Conservation (phyloP, 352 stramenopile species). For the Pythium brassicae region DNA sequence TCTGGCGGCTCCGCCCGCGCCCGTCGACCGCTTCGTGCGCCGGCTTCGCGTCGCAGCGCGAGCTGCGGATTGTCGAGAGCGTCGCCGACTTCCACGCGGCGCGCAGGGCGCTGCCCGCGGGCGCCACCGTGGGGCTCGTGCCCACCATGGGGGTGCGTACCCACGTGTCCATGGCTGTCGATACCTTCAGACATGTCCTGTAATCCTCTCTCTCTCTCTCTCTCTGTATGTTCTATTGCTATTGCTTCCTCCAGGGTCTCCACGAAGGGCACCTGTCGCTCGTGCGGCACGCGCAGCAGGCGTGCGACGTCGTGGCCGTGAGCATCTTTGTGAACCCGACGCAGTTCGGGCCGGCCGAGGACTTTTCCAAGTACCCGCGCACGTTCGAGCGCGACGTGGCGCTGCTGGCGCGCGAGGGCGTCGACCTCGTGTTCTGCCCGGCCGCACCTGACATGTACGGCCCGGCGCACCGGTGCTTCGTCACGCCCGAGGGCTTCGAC, state of each 20-base stretch:
- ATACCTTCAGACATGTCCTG: no score
- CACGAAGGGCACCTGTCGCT: conserved; percentile 95
- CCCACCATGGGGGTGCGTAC: conserved; percentile 96
- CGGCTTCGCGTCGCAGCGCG: conserved; percentile 9
- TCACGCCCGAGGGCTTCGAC: conserved; percentile 94
- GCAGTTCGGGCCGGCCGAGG: conserved; percentile 97
- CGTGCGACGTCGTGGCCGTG: conserved; percentile 94
- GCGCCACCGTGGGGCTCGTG: conserved; percentile 92
- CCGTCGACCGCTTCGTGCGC: no score
- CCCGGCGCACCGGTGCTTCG: conserved; percentile 81
- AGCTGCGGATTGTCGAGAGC: conserved; percentile 35
- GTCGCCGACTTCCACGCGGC: conserved; percentile 48
- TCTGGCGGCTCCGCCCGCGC: background rate
- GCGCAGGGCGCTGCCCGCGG: conserved; percentile 41
- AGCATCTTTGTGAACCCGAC: conserved; percentile 99
- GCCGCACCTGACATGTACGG: conserved; percentile 87
- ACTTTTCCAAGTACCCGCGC: conserved; percentile 98
- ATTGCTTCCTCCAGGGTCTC: conserved; percentile 61
- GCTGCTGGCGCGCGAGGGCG: conserved; percentile 78
- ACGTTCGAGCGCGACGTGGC: conserved; percentile 93
- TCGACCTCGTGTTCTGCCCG: conserved; percentile 91
- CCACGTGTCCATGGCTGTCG: no score
- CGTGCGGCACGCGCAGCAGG: conserved; percentile 74
- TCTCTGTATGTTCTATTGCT: background rate
- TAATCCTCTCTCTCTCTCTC: background rate